Conservation (phyloP, 1,284 basidiomycete genomes). For the Schizophyllum amplum region DNA sequence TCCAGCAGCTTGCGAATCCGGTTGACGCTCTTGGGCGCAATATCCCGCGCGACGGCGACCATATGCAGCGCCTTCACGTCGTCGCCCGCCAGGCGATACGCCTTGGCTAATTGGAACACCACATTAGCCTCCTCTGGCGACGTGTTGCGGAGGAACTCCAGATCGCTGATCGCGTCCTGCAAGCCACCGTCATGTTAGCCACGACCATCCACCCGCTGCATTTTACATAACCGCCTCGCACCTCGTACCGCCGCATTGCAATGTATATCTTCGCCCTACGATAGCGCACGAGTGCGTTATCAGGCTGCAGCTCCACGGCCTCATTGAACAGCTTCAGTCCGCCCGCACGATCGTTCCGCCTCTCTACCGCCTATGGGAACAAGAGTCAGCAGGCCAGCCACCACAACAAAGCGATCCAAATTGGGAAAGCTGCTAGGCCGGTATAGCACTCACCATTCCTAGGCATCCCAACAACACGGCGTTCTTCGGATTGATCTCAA, state of each 20-base stretch:
- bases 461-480: slow-evolving; percentile 86
- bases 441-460: slow-evolving; percentile 59
- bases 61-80: slow-evolving; percentile 73
- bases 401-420: slow-evolving; percentile 13
- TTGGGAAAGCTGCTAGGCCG: slow-evolving; percentile 11
- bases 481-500: slow-evolving; percentile 86
- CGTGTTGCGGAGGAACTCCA: slow-evolving; percentile 68
- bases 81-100: slow-evolving; percentile 74
- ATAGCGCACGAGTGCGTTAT: slow-evolving; percentile 86
- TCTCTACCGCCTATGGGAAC: slow-evolving; percentile 71
- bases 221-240: slow-evolving; percentile 36
- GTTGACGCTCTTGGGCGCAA: slow-evolving; percentile 67
- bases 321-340: slow-evolving; percentile 75
- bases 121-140: slow-evolving; percentile 94
- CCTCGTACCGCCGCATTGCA: slow-evolving; percentile 72
- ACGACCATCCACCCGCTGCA: slow-evolving; percentile 12
- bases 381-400: slow-evolving; percentile 15
- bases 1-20: slow-evolving; percentile 74
- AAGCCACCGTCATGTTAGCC: slow-evolving; percentile 10
- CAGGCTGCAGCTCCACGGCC: slow-evolving; percentile 68
- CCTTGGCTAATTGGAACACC: slow-evolving; percentile 89
- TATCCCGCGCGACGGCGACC: slow-evolving; percentile 83
- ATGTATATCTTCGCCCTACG: slow-evolving; percentile 84
- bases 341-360: slow-evolving; percentile 61
- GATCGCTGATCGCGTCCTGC: slow-evolving; percentile 52